Evolutionary conservation across 305 asterid species (phyloP), one percentile per base, ranked within the genome.

Genomic region (Fraxinus albicans): DNA sequence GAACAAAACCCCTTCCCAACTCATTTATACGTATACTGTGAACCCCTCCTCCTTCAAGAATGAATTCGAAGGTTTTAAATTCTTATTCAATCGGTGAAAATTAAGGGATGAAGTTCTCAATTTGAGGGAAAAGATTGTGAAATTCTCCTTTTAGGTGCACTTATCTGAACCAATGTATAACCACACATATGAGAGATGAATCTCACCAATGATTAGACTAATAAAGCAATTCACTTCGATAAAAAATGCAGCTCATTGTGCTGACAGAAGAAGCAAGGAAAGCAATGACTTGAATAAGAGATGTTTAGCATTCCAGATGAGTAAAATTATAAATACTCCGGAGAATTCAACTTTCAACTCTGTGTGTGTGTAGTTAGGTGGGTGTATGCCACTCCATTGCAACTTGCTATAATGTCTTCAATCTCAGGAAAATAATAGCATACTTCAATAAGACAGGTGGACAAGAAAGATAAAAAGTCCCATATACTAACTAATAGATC

Each of bases 401-500:
- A 33, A 33, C 35, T 33, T 3, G 4, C 72, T 63, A 63, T 23
- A 23, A 42, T 9, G 72, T 63, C 72, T 8, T 63, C 70, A 23
- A 27, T 67, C 35, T 25, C 34, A 10, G 35, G 34, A 8, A 67
- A 67, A 36, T 17, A 35, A 35, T 35, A 35, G 40, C 40, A 35
- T 35, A 35, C 40, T 35, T 35, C 40, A 35, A 35, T 35, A 8
- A 35, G 40, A 35, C 40, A 35, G 40, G 40, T 35, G 8, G 40
- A 35, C 40, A 35, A 35, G 40, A 1, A 73, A 85, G 33, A 23
- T 36, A 76, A 65, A 69, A 83, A 40, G 58, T 73, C 34, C 69
- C 75, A 69, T 73, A 78, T 15, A 83, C 47, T 80, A 81, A 76
- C 79, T 79, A 36, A 82, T 73, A 63, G 53, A 63, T 76, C 58